Evolutionary conservation across 2,329 filamentous ascomycete genomes (phyloP), one percentile per base, ranked within the genome.

Genomic region (Clarireedia homoeocarpa): DNA sequence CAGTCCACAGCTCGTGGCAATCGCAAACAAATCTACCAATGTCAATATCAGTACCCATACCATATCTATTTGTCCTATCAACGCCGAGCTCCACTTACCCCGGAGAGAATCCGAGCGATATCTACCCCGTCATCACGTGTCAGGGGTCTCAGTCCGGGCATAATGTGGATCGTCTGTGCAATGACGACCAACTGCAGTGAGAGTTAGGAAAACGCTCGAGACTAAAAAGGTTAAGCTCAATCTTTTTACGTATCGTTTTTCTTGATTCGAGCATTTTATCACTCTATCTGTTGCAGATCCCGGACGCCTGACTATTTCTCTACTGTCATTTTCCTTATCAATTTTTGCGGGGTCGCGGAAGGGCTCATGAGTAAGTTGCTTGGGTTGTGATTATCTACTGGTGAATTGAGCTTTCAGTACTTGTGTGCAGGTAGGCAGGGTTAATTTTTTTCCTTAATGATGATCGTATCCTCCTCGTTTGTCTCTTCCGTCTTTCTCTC

Each of bases 321-420:
- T 49, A 48, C 7, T 54, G 52, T 48, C 45, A 54, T 49, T 5
- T 23, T 26, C 48, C 52, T 54, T 54, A 54, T 54, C 52, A 49
- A 46, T 49, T 42, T 42, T 49, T 42, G 52, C 52, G 52, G 52
- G 52, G 51, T 49, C 10, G n/a, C 20, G 39, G 39, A 34, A 34
- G 30, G 30, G 30, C 12, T 34, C 10, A 34, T 34, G 30, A 34
- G 30, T 34, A 34, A 34, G 30, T 34, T 34, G 30, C 30, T 34
- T 34, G 9, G 30, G 30, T 12, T 34, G 3, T 1, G 30, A 34
- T 34, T 12, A 34, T 34, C 30, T 12, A 34, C 10, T 34, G 30
- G 30, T 14, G 30, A 34, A 10, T 34, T 34, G 30, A 12, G 30
- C 20, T 20, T 34, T 12, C 30, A 14, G 30, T 34, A 9, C 30